Percentiles rank a stretch among this genome's conserved stretches.
Evolutionary conservation across 108 stramenopile species (phyloP).

Genomic region (Seminavis robusta): DNA sequence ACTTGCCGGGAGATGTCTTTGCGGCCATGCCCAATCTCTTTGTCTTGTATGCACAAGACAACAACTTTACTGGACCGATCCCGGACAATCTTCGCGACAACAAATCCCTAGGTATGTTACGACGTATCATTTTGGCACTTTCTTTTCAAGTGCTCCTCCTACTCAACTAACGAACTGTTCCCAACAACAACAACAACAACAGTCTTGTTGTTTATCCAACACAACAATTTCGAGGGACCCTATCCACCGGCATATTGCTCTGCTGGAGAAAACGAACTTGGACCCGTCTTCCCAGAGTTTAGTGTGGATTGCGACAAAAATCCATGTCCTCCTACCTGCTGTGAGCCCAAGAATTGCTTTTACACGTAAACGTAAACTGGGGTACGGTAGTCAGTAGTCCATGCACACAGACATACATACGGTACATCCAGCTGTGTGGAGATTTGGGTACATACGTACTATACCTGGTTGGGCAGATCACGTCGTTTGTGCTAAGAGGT

Average conservation of each 20-base stretch:
- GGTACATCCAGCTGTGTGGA: no score
- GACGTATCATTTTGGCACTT: not conserved
- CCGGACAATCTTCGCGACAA: slow-evolving; percentile 15
- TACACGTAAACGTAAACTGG: not conserved
- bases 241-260: slow-evolving; percentile 39
- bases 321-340: slow-evolving; percentile 20
- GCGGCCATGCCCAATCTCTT: slow-evolving; percentile 17
- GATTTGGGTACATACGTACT: no score
- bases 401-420: no score
- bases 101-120: slow-evolving; percentile 33
- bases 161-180: not conserved
- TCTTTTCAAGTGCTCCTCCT: not conserved
- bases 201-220: slow-evolving; percentile 34
- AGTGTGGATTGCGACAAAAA: slow-evolving; percentile 30
- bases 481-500: no score
- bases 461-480: no score
- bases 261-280: not conserved
- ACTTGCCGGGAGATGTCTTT: slow-evolving; percentile 16
- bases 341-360: slow-evolving; percentile 11
- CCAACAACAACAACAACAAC: not conserved
- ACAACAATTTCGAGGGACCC: slow-evolving; percentile 34
- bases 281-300: slow-evolving; percentile 15
- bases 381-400: no score
- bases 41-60: slow-evolving; percentile 33
- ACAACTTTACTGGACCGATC: slow-evolving; percentile 38